Evolutionary conservation across 768 basidiomycete genomes (phyloP).

Genomic region (Termitomyces sp.): DNA sequence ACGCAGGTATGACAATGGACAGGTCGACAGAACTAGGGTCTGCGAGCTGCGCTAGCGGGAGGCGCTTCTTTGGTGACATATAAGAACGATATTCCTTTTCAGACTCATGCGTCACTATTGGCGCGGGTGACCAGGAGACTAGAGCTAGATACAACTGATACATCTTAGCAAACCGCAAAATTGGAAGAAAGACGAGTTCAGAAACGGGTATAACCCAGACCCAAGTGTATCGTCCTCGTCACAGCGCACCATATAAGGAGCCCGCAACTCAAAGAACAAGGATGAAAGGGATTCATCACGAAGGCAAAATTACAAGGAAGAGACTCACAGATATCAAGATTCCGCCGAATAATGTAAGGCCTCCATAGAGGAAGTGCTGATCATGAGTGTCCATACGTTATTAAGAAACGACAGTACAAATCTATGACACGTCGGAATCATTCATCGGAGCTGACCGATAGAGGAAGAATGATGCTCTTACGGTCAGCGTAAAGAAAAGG

Average conservation of each 20-base stretch:
- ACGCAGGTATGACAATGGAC: constrained; percentile 84
- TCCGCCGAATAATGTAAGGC: constrained; percentile 24
- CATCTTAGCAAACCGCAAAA: constrained; percentile 15
- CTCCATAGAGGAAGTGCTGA: constrained; percentile 30
- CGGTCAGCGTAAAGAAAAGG: constrained; percentile 12
- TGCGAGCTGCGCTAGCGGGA: constrained; percentile 50
- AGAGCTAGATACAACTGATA: constrained; percentile 64
- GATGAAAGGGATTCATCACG: constrained; percentile 73
- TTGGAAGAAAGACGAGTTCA: constrained; percentile 20
- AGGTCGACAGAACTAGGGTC: constrained; percentile 61
- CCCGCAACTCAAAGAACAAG: constrained; percentile 90
- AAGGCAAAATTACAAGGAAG: not conserved
- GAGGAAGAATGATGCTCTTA: not conserved
- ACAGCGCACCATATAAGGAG: constrained; percentile 43
- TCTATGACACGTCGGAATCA: constrained; percentile 3
- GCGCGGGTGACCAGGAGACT: constrained; percentile 68
- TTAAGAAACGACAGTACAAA: constrained; percentile 5
- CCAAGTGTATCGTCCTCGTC: constrained; percentile 58
- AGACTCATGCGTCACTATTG: constrained; percentile 54
- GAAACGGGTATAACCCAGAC: constrained; percentile 40
- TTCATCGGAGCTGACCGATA: not conserved
- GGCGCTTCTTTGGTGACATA: constrained; percentile 44
- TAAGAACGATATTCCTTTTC: constrained; percentile 67
- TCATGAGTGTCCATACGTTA: constrained; percentile 24
- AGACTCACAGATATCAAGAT: constrained; percentile 33